Evolutionary conservation across 2,329 filamentous ascomycete species (phyloP).

Genomic region (Trichoderma citrinoviride): DNA sequence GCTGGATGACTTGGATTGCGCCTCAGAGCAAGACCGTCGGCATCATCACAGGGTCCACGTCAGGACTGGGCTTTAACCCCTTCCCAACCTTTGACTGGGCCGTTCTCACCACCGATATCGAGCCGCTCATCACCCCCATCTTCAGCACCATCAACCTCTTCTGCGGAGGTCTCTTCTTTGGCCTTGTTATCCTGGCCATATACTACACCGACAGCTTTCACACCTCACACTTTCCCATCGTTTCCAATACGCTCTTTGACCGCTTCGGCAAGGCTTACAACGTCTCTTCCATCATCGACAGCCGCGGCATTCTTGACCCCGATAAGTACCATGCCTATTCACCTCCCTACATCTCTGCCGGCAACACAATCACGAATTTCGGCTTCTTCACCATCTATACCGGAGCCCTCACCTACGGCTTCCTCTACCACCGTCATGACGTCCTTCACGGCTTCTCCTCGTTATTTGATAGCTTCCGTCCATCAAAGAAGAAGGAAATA

Average conservation of each 20-base stretch:
- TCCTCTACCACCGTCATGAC: conserved; percentile 41
- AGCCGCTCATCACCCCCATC: conserved; percentile 41
- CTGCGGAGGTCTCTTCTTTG: conserved; percentile 32
- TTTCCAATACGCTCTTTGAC: conserved; percentile 41
- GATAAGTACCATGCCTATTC: conserved; percentile 42
- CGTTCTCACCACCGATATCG: conserved; percentile 30
- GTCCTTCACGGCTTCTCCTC: conserved; percentile 29
- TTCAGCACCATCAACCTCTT: conserved; percentile 39
- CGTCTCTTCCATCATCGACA: conserved; percentile 36
- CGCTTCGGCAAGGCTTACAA: conserved; percentile 41
- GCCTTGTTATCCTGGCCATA: conserved; percentile 32
- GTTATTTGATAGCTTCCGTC: conserved; percentile 8
- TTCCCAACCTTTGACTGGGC: conserved; percentile 47
- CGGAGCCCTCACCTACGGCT: conserved; percentile 40
- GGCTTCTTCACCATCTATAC: conserved; percentile 44
- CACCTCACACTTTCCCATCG: conserved; percentile 41
- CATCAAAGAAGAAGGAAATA: conserved; percentile 25
- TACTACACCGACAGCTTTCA: conserved; percentile 38
- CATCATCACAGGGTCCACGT: conserved; percentile 37
- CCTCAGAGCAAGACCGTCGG: conserved; percentile 41
- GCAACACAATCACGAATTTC: conserved; percentile 37
- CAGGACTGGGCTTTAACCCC: conserved; percentile 43
- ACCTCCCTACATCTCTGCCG: conserved; percentile 42
- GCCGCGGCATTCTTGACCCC: conserved; percentile 37
- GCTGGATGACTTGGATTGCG: conserved; percentile 54